Evolutionary conservation across 2,329 filamentous ascomycete genomes (phyloP), one percentile per base, ranked within the genome.

Genomic region (Penicillium sp.): DNA sequence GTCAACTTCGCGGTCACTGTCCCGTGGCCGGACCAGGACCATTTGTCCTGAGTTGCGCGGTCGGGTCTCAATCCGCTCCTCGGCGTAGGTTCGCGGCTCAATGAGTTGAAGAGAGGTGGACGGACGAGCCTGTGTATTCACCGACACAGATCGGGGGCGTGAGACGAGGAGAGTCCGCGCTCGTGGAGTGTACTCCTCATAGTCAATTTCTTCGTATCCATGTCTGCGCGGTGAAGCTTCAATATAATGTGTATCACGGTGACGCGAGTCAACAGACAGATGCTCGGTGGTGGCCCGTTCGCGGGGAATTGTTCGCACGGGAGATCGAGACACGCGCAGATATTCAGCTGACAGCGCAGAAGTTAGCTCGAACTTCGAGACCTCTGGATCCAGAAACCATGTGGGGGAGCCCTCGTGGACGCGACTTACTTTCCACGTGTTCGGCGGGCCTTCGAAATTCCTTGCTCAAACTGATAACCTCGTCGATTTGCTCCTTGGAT

Each of bases 401-500:
- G 28, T 24, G 29, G 13, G 33, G 9, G 8, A 25, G 6, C 18
- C 48, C 43, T 37, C 42, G 46, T 50, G 49, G 44, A 39, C 38
- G 50, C 50, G 46, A 57, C 61, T 50, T 52, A 68, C 66, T 61
- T 57, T 69, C 65, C 24, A 48, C 37, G 7, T 51, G 49, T 39
- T 45, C 34, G 11, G 58, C 52, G 39, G 60, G 58, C 36, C 61
- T 62, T 49, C 59, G 64, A 47, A 70, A 64, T 29, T 85, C 82
- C 61, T 90, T 86, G 67, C 88, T 94, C 43, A 90, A 75, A 60
- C 82, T 85, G 59, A 96, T 86, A 39, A 96, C 77, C 61, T 94
- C 86, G 58, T 96, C 90, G 54, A 96, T 96, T 59, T 95, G 89
- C 13, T 91, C 83, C 59, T 94, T 90, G 12, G 88, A 87, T 4